These are phyloP conservation scores for Zasmidium angulare DNA, from an alignment of 2,329 filamentous ascomycete genomes.

Conservation along the genomic window DNA sequence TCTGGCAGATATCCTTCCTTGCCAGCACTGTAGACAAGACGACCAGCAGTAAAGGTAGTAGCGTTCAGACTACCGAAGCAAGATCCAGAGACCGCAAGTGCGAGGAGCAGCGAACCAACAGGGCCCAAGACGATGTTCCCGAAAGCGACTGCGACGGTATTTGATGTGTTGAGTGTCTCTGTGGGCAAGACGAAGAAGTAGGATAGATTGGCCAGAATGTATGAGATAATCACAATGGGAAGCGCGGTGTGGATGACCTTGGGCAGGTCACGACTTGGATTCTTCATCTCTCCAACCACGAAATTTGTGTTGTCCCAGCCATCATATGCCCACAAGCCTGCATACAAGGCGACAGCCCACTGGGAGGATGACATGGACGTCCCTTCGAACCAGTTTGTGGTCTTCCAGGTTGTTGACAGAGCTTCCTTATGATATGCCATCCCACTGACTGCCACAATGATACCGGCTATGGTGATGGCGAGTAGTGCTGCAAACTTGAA, in stretches of 20 bases:
- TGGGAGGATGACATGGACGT: slow-evolving; percentile 77
- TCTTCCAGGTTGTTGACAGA: slow-evolving; percentile 70
- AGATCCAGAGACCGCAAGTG: slow-evolving; percentile 83
- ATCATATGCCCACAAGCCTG: slow-evolving; percentile 95
- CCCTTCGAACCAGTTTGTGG: slow-evolving; percentile 77
- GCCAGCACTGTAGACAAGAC: slow-evolving; percentile 88
- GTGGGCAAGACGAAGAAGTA: slow-evolving; percentile 93
- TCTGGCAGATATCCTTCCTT: slow-evolving; percentile 91
- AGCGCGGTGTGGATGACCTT: slow-evolving; percentile 95
- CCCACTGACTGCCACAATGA: slow-evolving; percentile 85
- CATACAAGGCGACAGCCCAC: slow-evolving; percentile 93
- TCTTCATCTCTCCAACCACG: slow-evolving; percentile 93
- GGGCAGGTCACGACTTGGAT: slow-evolving; percentile 84
- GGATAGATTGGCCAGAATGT: slow-evolving; percentile 85
- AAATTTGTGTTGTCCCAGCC: slow-evolving; percentile 99
- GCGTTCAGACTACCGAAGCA: slow-evolving; percentile 96
- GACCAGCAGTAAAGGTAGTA: slow-evolving; percentile 87
- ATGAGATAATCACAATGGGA: slow-evolving; percentile 86
- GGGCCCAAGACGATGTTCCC: slow-evolving; percentile 86
- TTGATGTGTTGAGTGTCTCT: slow-evolving; percentile 76
- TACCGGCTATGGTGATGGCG: slow-evolving; percentile 80
- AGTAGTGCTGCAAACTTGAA: slow-evolving; percentile 90
- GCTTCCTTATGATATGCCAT: slow-evolving; percentile 73
- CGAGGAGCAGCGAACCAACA: slow-evolving; percentile 77
- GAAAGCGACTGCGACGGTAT: slow-evolving; percentile 95